These are phyloP conservation scores for Penicillium subrubescens DNA, from an alignment of 495 filamentous ascomycete genomes.

Conservation along the genomic window DNA sequence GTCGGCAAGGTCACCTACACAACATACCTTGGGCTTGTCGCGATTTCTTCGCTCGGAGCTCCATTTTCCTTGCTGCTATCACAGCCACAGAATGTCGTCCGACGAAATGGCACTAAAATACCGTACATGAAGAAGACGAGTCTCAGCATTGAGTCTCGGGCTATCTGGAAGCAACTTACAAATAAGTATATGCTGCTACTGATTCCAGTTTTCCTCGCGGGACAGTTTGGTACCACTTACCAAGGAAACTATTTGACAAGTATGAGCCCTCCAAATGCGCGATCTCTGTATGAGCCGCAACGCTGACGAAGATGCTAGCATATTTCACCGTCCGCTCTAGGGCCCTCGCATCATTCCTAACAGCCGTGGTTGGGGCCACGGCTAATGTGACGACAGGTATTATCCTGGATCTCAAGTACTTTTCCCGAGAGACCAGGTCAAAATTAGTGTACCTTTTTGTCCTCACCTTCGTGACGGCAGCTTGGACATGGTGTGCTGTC, in stretches of 20 bases:
- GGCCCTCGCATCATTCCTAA: constrained; percentile 52
- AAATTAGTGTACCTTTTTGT: constrained; percentile 18
- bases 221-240: constrained; percentile 58
- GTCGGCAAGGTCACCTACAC: constrained; percentile 56
- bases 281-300: too few relatives aligned
- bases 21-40: constrained; percentile 58
- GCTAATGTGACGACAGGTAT: constrained; percentile 52
- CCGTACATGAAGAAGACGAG: constrained; percentile 45
- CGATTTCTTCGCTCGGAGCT: constrained; percentile 53
- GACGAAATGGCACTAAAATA: constrained; percentile 47
- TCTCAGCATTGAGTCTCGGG: constrained; percentile 44
- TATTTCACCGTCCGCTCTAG: constrained; percentile 61
- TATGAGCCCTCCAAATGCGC: not conserved
- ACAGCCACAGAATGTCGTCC: constrained; percentile 56
- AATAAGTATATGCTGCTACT: constrained; percentile 53
- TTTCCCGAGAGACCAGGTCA: constrained; percentile 27
- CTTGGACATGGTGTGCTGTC: constrained; percentile 24
- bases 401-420: constrained; percentile 43
- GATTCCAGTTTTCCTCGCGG: constrained; percentile 56
- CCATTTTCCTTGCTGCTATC: constrained; percentile 55
- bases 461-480: constrained; percentile 19
- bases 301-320: constrained; percentile 24
- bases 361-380: constrained; percentile 45
- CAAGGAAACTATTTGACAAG: constrained; percentile 58
- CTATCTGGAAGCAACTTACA: constrained; percentile 48